These are phyloP conservation scores for Tillandsia leiboldiana DNA, from an alignment of 176 grass and related monocot species.

Conservation along the genomic window DNA sequence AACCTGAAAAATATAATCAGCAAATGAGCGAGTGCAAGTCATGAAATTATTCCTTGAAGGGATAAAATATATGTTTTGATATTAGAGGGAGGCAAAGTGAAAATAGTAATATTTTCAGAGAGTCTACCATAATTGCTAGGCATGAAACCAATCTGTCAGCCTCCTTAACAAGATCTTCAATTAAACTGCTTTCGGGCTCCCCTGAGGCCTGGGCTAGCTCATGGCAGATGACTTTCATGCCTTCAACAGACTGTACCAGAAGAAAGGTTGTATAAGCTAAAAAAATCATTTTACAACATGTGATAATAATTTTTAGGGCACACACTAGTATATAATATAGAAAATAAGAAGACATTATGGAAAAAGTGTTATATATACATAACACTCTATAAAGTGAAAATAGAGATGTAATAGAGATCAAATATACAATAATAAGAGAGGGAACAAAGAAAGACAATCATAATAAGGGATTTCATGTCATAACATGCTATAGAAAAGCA, in stretches of 20 bases:
- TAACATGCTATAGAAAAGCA: background rate
- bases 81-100: background rate
- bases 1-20: slow-evolving; percentile 44
- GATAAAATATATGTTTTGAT: background rate
- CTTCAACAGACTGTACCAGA: slow-evolving; percentile 87
- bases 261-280: background rate
- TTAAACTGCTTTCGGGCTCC: slow-evolving; percentile 55
- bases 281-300: slow-evolving; percentile 1
- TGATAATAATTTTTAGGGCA: background rate
- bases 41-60: slow-evolving; percentile 1
- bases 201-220: slow-evolving; percentile 62
- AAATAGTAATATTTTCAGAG: slow-evolving; percentile 11
- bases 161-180: slow-evolving; percentile 87
- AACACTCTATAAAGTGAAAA: background rate
- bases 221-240: slow-evolving; percentile 98
- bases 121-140: slow-evolving; percentile 70
- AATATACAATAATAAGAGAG: slow-evolving; percentile 1
- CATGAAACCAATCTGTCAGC: slow-evolving; percentile 95
- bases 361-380: background rate
- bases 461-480: background rate
- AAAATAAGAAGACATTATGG: background rate
- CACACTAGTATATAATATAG: slow-evolving; percentile 2
- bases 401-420: background rate
- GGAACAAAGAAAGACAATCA: slow-evolving; percentile 3
- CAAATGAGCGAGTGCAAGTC: background rate